Conservation (phyloP, 2,329 filamentous ascomycete species). For the Zasmidium angulare region DNA sequence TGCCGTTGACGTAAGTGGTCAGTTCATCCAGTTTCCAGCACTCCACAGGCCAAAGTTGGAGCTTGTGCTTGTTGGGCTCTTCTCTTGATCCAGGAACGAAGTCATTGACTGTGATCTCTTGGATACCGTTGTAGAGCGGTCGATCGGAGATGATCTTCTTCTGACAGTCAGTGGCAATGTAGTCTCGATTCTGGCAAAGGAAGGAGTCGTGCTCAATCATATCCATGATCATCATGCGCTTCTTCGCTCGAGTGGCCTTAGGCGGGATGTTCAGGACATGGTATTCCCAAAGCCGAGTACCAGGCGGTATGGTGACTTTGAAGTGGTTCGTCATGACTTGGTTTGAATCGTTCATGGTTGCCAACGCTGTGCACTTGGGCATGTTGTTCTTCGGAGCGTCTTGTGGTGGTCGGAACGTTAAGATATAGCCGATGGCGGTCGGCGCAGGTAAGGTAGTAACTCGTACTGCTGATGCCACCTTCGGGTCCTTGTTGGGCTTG, state of each 20-base stretch:
- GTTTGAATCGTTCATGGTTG: neutral
- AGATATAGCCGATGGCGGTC: neutral
- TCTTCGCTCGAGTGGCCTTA: conserved; percentile 6
- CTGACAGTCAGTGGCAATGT: conserved; percentile 18
- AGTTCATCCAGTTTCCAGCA: conserved; percentile 1
- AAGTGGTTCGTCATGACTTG: conserved; percentile 19
- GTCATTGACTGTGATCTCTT: neutral
- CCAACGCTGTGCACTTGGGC: neutral
- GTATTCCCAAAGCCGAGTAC: conserved; percentile 19
- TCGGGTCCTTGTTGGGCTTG: no score
- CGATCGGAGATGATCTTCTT: conserved; percentile 15
- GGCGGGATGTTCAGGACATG: conserved; percentile 10
- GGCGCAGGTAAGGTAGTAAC: no score
- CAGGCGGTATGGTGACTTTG: neutral
- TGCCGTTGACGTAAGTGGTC: conserved; percentile 5
- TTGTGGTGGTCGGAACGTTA: neutral
- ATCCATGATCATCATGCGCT: conserved; percentile 9
- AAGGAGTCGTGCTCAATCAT: conserved; percentile 11
- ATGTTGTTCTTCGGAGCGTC: neutral
- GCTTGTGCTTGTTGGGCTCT: neutral
- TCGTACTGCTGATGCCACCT: no score
- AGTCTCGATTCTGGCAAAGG: conserved; percentile 4
- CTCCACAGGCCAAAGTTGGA: neutral
- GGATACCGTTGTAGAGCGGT: conserved; percentile 5
- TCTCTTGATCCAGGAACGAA: neutral